Conservation (phyloP, 768 basidiomycete genomes). For the Lentinus brumalis region DNA sequence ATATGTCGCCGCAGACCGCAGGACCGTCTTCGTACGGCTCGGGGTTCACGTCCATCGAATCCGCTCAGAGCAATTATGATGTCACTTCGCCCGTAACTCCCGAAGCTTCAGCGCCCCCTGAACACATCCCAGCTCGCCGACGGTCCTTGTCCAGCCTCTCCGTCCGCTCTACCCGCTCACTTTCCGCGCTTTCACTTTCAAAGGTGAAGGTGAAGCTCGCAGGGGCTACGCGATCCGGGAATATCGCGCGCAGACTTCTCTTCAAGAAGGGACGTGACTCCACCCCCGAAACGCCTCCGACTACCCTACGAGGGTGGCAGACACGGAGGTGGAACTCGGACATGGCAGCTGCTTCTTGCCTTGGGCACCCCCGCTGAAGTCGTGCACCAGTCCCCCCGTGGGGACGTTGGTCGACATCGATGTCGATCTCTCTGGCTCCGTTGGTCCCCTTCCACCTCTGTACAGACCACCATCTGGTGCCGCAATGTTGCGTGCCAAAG, state of each 20-base stretch:
- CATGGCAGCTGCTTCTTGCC: conserved; percentile 42
- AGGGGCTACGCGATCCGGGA: conserved; percentile 47
- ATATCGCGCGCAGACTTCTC: conserved; percentile 57
- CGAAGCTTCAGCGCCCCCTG: conserved; percentile 5
- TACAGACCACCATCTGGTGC: conserved; percentile 22
- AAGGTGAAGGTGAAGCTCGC: conserved; percentile 50
- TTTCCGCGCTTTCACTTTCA: conserved; percentile 49
- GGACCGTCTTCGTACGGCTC: conserved; percentile 33
- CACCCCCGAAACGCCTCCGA: conserved; percentile 2
- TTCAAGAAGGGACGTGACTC: conserved; percentile 41
- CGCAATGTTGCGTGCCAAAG: conserved; percentile 45
- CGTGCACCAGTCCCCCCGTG: conserved; percentile 22
- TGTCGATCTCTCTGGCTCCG: conserved; percentile 18
- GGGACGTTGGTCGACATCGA: conserved; percentile 27
- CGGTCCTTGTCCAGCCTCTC: conserved; percentile 62
- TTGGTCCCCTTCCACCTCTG: conserved; percentile 23
- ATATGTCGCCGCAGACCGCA: conserved; percentile 27
- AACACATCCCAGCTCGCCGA: conserved; percentile 45
- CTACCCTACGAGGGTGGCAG: conserved; percentile 8
- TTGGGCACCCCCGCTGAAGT: conserved; percentile 43
- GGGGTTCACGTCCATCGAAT: conserved; percentile 20
- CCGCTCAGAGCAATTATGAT: conserved; percentile 11
- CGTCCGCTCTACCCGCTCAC: conserved; percentile 42
- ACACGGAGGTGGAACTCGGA: conserved; percentile 25
- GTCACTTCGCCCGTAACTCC: conserved; percentile 16